Conservation (phyloP, 768 basidiomycete species). For the Termitomyces sp. region DNA sequence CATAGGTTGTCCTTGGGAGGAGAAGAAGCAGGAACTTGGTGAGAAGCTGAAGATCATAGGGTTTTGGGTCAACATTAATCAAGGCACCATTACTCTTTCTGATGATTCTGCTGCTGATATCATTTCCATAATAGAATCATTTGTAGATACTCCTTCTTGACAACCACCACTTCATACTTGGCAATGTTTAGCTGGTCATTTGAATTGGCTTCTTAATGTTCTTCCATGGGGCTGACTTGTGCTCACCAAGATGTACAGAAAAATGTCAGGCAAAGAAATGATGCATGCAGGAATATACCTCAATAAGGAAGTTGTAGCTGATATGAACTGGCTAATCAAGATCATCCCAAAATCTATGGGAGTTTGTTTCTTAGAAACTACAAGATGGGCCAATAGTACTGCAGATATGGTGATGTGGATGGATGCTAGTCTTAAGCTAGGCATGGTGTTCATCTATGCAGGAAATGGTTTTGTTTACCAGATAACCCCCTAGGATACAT, state of each 20-base stretch:
- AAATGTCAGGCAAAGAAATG: neutral
- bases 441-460: too few relatives aligned
- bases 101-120: too few relatives aligned
- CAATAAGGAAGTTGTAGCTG: neutral
- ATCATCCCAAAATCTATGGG: neutral
- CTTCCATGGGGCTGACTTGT: neutral
- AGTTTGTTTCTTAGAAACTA: slow-evolving; percentile 17
- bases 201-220: neutral
- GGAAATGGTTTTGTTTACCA: slow-evolving; percentile 15
- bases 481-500: neutral
- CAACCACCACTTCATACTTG: too few relatives aligned
- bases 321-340: slow-evolving; percentile 15
- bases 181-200: too few relatives aligned
- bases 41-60: too few relatives aligned
- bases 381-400: slow-evolving; percentile 3
- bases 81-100: too few relatives aligned
- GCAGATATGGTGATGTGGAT: slow-evolving; percentile 14
- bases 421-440: slow-evolving; percentile 15
- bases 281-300: neutral
- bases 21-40: too few relatives aligned
- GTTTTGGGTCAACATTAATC: too few relatives aligned
- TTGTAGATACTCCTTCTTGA: too few relatives aligned
- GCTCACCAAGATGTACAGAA: neutral
- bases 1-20: too few relatives aligned
- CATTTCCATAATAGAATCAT: too few relatives aligned